phyloP scores from a whole-genome alignment of 2,329 filamentous ascomycete genomes.

The Ilyonectria sp. region DNA sequence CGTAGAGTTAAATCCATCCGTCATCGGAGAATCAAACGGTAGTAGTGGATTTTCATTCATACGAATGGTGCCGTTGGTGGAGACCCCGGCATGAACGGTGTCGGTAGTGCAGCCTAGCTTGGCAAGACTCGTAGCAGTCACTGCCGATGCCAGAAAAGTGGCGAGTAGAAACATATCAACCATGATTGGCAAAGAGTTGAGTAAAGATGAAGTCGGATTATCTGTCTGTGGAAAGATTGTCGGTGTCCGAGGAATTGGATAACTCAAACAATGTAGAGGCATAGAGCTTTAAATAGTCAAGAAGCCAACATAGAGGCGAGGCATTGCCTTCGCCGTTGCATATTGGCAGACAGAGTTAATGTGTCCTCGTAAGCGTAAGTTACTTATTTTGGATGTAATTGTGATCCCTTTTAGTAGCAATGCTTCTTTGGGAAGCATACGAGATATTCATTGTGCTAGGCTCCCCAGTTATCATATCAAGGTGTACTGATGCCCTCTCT shows the following conservation, averaged over 20 bases:
- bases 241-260: constrained; percentile 14
- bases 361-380: constrained; percentile 17
- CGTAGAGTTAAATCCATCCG: constrained; percentile 19
- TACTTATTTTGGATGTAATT: constrained; percentile 19
- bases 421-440: constrained; percentile 15
- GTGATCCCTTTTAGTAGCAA: constrained; percentile 16
- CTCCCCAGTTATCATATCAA: constrained; percentile 12
- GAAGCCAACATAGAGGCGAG: constrained; percentile 11
- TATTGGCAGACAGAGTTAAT: constrained; percentile 17
- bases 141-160: constrained; percentile 29
- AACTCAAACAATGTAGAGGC: constrained; percentile 12
- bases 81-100: constrained; percentile 25
- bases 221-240: constrained; percentile 16
- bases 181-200: constrained; percentile 23
- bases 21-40: constrained; percentile 24
- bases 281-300: constrained; percentile 17
- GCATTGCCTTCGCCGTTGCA: constrained; percentile 14
- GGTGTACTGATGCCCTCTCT: constrained; percentile 11
- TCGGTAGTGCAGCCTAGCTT: constrained; percentile 23
- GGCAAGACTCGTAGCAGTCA: constrained; percentile 27
- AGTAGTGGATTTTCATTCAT: constrained; percentile 25
- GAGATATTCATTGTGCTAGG: constrained; percentile 11
- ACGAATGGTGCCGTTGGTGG: constrained; percentile 19
- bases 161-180: constrained; percentile 23
- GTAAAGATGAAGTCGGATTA: constrained; percentile 17